Conservation (phyloP, 192 early-diverging fungal species). For the Geranomyces variabilis region DNA sequence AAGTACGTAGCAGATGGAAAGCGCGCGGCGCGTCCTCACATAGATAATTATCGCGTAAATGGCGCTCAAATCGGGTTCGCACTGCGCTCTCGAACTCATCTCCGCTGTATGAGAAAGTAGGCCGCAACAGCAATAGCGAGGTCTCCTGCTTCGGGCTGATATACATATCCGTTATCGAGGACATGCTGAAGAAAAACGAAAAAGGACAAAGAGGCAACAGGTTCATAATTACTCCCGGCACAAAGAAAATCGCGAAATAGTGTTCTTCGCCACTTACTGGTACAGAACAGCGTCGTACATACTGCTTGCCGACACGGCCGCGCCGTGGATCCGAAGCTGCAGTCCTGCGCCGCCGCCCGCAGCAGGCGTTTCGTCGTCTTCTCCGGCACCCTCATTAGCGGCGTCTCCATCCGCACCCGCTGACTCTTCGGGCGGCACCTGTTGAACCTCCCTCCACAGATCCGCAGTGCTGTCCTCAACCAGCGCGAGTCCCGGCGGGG, state of each 20-base stretch:
- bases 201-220: too few species aligned
- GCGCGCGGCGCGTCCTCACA: neutral
- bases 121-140: slow-evolving; percentile 14
- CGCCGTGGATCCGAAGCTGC: slow-evolving; percentile 18
- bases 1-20: too few species aligned
- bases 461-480: slow-evolving; percentile 17
- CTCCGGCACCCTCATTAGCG: slow-evolving; percentile 4
- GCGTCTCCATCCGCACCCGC: neutral
- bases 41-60: neutral
- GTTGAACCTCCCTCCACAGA: slow-evolving; percentile 8
- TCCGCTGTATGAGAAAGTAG: neutral
- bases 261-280: neutral
- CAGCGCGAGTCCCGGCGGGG: neutral
- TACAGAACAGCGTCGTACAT: slow-evolving; percentile 26
- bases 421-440: neutral
- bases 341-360: neutral
- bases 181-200: too few species aligned
- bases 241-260: neutral
- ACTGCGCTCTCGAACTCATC: slow-evolving; percentile 12
- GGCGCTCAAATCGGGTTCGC: neutral
- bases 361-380: neutral
- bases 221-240: too few species aligned
- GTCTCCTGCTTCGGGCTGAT: slow-evolving; percentile 1
- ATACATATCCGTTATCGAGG: slow-evolving; percentile 10
- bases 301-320: slow-evolving; percentile 21